phyloP scores from a whole-genome alignment of 306 rosid species.

The Fragaria nilgerrensis region DNA sequence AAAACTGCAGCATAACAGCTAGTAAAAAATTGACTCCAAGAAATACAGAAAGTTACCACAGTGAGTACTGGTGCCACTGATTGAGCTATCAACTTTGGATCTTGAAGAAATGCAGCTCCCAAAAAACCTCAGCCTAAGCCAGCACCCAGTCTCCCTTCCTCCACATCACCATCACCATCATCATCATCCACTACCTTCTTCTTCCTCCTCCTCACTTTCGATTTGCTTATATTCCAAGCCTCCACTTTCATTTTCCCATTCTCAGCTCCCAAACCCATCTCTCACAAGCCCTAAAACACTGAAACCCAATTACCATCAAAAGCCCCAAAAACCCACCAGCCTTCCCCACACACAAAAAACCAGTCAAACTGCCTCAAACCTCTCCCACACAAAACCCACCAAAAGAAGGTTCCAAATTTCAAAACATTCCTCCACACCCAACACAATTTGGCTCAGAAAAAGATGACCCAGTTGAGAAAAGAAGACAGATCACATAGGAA shows the following conservation, averaged over 20 bases:
- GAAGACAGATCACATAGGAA: conserved; percentile 41
- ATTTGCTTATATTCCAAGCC: conserved; percentile 69
- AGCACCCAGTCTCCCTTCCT: conserved; percentile 69
- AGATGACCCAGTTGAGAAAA: conserved; percentile 27
- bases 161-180: conserved; percentile 31
- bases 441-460: conserved; percentile 17
- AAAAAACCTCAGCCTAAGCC: conserved; percentile 72
- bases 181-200: conserved; percentile 28
- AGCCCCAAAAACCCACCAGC: conserved; percentile 38
- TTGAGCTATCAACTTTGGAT: conserved; percentile 95
- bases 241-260: conserved; percentile 78
- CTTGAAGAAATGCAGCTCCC: conserved; percentile 97
- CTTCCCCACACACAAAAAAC: conserved; percentile 15
- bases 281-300: conserved; percentile 44
- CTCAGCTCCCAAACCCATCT: conserved; percentile 72
- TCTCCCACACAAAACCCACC: conserved; percentile 2
- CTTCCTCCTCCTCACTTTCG: conserved; percentile 61
- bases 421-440: conserved; percentile 27
- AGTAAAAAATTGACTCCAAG: conserved; percentile 3
- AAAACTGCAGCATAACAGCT: conserved; percentile 13
- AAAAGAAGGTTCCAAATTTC: conserved; percentile 29
- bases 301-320: conserved; percentile 50
- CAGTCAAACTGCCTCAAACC: conserved; percentile 14
- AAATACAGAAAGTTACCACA: conserved; percentile 54
- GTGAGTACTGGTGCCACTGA: conserved; percentile 76